Evolutionary conservation across 331 rosid genomes (phyloP).

Genomic region (Stylosanthes scabra): DNA sequence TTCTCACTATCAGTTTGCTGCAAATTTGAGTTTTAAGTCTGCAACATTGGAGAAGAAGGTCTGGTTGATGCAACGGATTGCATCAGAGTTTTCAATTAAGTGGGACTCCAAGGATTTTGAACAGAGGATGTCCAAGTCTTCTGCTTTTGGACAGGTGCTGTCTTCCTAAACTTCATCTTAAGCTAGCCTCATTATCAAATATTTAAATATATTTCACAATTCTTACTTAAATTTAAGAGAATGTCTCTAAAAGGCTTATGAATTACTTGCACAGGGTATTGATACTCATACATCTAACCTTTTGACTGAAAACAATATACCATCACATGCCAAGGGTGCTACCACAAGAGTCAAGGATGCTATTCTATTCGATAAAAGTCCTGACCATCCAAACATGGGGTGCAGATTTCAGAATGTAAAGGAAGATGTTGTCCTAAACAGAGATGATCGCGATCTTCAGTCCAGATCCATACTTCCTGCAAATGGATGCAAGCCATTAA

Average conservation of each 20-base stretch:
- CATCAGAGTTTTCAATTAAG: constrained; percentile 72
- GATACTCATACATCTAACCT: constrained; percentile 47
- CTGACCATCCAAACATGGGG: constrained; percentile 42
- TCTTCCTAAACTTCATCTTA: constrained; percentile 22
- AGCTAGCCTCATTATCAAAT: constrained; percentile 3
- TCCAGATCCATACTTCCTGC: constrained; percentile 47
- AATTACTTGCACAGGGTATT: constrained; percentile 55
- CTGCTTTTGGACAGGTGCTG: constrained; percentile 60
- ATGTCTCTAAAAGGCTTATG: constrained; percentile 18
- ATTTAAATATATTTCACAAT: constrained; percentile 4
- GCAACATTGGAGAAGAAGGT: constrained; percentile 80
- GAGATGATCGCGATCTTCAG: constrained; percentile 49
- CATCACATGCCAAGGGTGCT: constrained; percentile 46
- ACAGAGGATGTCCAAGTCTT: constrained; percentile 72
- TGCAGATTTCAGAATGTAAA: constrained; percentile 45
- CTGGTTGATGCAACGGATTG: constrained; percentile 79
- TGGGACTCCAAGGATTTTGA: constrained; percentile 87
- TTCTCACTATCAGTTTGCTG: constrained; percentile 68
- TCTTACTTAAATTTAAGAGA: constrained; percentile 13
- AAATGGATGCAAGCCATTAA: constrained; percentile 45
- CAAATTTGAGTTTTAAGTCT: constrained; percentile 71
- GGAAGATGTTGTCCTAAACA: constrained; percentile 52
- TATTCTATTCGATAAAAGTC: constrained; percentile 47
- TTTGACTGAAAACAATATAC: constrained; percentile 43
- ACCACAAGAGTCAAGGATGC: constrained; percentile 54